Evolutionary conservation across 495 filamentous ascomycete species (phyloP).

Genomic region (Cercophora newfieldiana): DNA sequence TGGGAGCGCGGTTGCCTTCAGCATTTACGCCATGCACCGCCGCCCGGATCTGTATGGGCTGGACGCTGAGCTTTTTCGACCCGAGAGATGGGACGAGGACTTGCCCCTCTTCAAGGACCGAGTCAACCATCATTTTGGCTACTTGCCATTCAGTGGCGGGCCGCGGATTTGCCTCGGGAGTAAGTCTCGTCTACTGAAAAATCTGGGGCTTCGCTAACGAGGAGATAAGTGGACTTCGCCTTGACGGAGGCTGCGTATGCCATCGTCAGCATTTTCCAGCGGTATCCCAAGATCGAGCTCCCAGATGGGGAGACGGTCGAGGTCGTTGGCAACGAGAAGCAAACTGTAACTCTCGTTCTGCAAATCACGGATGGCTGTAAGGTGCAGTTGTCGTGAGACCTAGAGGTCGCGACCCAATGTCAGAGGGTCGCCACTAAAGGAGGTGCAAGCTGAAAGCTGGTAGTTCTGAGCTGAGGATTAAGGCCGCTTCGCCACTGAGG

Average conservation of each 20-base stretch:
- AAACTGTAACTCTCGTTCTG: slow-evolving; percentile 9
- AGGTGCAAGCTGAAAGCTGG: no score
- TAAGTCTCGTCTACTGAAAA: background rate
- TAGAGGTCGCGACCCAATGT: background rate
- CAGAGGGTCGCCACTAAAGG: no score
- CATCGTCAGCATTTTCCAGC: slow-evolving; percentile 11
- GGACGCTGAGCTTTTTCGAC: slow-evolving; percentile 7
- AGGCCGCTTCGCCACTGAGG: no score
- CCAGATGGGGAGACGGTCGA: slow-evolving; percentile 9
- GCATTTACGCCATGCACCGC: slow-evolving; percentile 6
- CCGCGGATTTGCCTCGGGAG: slow-evolving; percentile 9
- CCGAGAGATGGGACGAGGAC: slow-evolving; percentile 9
- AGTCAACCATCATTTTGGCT: background rate
- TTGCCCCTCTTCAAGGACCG: slow-evolving; percentile 13
- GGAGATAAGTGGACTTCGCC: slow-evolving; percentile 6
- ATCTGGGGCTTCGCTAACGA: background rate
- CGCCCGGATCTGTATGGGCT: slow-evolving; percentile 9
- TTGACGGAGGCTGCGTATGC: slow-evolving; percentile 11
- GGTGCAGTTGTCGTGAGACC: slow-evolving; percentile 1
- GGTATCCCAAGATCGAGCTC: slow-evolving; percentile 8
- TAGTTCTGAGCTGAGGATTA: no score
- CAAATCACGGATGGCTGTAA: slow-evolving; percentile 12
- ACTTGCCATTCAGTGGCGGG: slow-evolving; percentile 9
- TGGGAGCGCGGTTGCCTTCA: slow-evolving; percentile 1
- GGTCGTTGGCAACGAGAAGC: slow-evolving; percentile 7